A percentile compares a stretch with the other conserved stretches of the same genome.
These are phyloP conservation scores for Cydonia oblonga DNA, from an alignment of 331 rosid genomes.

Conservation along the genomic window DNA sequence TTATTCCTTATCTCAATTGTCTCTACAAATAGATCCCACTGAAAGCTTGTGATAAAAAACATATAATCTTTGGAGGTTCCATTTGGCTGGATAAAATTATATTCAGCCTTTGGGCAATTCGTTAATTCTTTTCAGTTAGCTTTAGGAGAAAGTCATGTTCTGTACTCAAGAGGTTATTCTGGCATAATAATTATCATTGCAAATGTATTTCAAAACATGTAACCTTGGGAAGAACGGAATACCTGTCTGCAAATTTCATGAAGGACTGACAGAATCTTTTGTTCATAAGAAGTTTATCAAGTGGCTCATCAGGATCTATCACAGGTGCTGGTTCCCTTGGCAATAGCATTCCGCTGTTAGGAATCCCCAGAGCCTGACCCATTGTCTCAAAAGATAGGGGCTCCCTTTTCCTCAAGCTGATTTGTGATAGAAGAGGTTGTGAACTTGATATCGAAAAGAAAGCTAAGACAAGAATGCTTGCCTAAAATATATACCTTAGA, in stretches of 20 bases:
- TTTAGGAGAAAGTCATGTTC: not conserved
- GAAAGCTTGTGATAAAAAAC: not conserved
- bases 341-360: conserved; percentile 68
- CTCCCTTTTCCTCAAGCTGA: conserved; percentile 79
- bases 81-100: not conserved
- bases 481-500: conserved; percentile 43
- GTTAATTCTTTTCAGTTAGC: not conserved
- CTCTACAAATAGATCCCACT: not conserved
- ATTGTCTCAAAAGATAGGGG: conserved; percentile 59
- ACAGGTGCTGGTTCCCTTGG: conserved; percentile 39
- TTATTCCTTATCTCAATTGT: not conserved
- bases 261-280: conserved; percentile 79
- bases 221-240: conserved; percentile 8
- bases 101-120: not conserved
- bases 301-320: conserved; percentile 66
- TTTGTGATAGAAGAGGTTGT: conserved; percentile 89
- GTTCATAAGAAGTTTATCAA: conserved; percentile 76
- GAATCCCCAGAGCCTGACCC: conserved; percentile 96
- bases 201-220: not conserved
- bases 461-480: conserved; percentile 69
- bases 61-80: not conserved
- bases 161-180: not conserved
- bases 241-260: conserved; percentile 97
- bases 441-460: conserved; percentile 91
- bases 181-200: not conserved